Percentiles rank a stretch among this genome's conserved stretches.
phyloP scores from a whole-genome alignment of 202 grass and related monocot species.

The Schoenoplectus tabernaemontani region DNA sequence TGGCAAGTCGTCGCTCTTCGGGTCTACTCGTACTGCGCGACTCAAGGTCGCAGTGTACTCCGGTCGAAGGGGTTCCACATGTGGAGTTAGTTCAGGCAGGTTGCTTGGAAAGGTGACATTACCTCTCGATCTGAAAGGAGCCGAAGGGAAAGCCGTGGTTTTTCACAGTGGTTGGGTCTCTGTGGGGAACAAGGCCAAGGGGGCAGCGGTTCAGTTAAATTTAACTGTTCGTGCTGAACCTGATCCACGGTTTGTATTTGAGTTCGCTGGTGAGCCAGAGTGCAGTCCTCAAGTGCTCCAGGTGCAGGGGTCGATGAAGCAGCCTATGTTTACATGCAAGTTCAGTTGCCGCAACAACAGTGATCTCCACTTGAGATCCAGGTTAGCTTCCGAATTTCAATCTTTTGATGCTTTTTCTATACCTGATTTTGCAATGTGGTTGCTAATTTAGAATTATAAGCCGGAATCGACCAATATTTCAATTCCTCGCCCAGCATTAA shows the following conservation, averaged over 20 bases:
- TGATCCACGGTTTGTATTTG: constrained; percentile 81
- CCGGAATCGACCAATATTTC: neutral
- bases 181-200: constrained; percentile 49
- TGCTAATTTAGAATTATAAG: neutral
- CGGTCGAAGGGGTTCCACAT: constrained; percentile 55
- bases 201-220: constrained; percentile 44
- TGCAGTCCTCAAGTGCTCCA: constrained; percentile 94
- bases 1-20: constrained; percentile 60
- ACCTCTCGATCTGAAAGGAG: constrained; percentile 63
- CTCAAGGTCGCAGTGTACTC: constrained; percentile 77
- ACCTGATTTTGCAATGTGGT: neutral
- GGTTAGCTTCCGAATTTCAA: constrained; percentile 12
- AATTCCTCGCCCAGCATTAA: neutral
- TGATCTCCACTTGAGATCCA: constrained; percentile 46
- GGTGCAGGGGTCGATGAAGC: constrained; percentile 57
- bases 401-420: neutral
- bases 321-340: constrained; percentile 99
- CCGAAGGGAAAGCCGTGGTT: constrained; percentile 46
- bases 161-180: constrained; percentile 81
- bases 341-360: constrained; percentile 74
- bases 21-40: constrained; percentile 10
- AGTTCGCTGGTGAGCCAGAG: constrained; percentile 93
- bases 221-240: constrained; percentile 71
- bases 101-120: constrained; percentile 70
- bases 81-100: constrained; percentile 58